Base-by-base conservation (phyloP, 164 flowering plant species). In the Akebia trifoliata region DNA sequence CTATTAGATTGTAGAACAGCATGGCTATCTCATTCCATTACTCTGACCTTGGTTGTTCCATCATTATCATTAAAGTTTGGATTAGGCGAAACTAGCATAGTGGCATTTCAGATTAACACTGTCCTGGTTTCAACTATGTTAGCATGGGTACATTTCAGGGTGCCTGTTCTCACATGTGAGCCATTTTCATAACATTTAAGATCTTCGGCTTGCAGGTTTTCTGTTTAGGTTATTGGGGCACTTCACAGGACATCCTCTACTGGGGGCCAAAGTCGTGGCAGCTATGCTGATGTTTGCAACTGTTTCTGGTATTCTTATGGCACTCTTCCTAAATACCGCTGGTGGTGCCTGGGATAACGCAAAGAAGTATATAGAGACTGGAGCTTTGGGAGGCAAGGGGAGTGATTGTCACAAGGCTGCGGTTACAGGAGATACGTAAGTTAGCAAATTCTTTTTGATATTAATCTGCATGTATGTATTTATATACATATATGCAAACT, bases 291-390 rank as follows among this genome's bases (percentile, higher is more conserved):
- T 93, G 99, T 93, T 93, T 74, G 97, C 92, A 37, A 93, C 97
- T 15, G 99, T 90, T 26, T 75, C 94, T 24, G 99, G 99, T 57
- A 90, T 93, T 60, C 90, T 93, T 3, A 93, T 93, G 99, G 99
- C 99, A 50, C 96, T 93, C 57, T 93, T 93, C 79, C 78, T 93
- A 38, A 93, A 93, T 66, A 93, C 99, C 43, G 77, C 99, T 9
- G 97, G 99, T 62, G 99, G 99, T 56, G 99, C 98, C 12, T 90
- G 96, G 98, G 98, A 92, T 71, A 92, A 92, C 67, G 98, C 98
- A 28, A 92, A 92, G 81, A 92, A 92, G 74, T 93, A 70, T 54
- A 93, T 93, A 48, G 99, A 93, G 66, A 93, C 96, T 1, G 99
- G 99, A 6, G 96, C 88, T 52, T 81, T 90, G 38, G 99, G 99